Evolutionary conservation across 441 rosid species (phyloP), one percentile per base, ranked within the genome.

Genomic region (Populus hybrid): DNA sequence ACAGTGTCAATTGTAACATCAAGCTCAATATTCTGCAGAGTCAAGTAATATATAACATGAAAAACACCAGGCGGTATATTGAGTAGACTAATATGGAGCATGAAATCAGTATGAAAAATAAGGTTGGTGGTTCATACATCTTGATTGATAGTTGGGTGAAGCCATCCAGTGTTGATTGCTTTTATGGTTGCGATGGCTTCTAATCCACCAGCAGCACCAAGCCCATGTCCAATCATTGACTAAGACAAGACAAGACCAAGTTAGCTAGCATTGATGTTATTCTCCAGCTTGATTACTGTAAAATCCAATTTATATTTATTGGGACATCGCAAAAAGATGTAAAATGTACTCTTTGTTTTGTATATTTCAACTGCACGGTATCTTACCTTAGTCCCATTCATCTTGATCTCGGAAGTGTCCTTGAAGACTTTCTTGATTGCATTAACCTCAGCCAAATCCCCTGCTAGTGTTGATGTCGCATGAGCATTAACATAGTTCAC

Each of bases 101-200:
- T 53, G 35, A 9, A 20, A 4, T 6, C 16, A 8, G 28, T 3
- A 8, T n/a, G 23, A 69, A 10, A 5, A 40, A n/a, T 46, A 4
- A 10, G 9, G 11, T 26, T 59, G 28, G 12, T 7, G 74, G 66
- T 26, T 23, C 70, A 24, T 87, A 89, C 93, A 81, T 89, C 90
- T 84, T 91, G 95, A 82, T 91, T 91, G 67, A 90, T 84, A 21
- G 95, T 89, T 34, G 95, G 92, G 66, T 91, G 95, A 69, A 91
- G 30, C 93, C 93, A 91, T 53, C 95, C 91, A n/a, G 95, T 87
- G 65, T 75, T 88, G 80, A 91, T 91, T 81, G 95, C 93, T 77
- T 88, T 87, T 66, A 91, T 84, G 57, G 93, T 89, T 75, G 89
- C 90, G 59, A 89, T 84, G 53, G 95, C 92, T 84, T 91, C 92